Conservation (phyloP, 352 stramenopile species). For the Globisporangium mamillatum region DNA sequence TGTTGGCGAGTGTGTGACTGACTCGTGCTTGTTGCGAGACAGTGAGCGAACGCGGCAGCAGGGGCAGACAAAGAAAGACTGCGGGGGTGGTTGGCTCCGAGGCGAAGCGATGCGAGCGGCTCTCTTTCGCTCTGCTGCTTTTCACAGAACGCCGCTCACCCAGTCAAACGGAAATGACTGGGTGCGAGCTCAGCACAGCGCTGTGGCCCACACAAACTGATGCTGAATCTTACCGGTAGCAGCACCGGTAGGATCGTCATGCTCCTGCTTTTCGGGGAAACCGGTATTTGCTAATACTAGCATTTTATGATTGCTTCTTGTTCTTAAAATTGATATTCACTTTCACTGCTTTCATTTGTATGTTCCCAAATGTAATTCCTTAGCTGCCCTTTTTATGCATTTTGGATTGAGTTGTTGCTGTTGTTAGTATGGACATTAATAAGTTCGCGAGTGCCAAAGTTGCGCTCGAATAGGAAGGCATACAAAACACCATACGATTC, state of each 20-base stretch:
- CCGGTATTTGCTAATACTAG: neutral
- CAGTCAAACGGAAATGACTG: neutral
- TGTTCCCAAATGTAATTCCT: no score
- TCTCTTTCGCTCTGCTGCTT: constrained; percentile 6
- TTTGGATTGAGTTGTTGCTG: no score
- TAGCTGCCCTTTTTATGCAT: no score
- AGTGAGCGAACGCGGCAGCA: constrained; percentile 5
- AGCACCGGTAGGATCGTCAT: neutral
- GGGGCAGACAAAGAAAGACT: constrained; percentile 3
- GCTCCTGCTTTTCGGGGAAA: neutral
- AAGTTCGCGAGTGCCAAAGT: no score
- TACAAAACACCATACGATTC: no score
- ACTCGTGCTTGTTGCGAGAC: neutral
- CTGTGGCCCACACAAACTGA: constrained; percentile 7
- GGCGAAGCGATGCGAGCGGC: constrained; percentile 7
- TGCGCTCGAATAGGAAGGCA: no score
- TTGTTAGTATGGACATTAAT: no score
- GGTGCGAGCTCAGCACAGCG: neutral
- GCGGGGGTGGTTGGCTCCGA: constrained; percentile 3
- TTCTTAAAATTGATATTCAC: no score
- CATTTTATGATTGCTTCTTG: no score
- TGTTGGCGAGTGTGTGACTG: neutral
- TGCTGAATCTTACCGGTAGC: neutral
- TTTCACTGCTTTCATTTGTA: no score
- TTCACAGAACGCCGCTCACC: constrained; percentile 10